Base-by-base conservation (phyloP, 768 basidiomycete species). In the Pleurotus sapidus region DNA sequence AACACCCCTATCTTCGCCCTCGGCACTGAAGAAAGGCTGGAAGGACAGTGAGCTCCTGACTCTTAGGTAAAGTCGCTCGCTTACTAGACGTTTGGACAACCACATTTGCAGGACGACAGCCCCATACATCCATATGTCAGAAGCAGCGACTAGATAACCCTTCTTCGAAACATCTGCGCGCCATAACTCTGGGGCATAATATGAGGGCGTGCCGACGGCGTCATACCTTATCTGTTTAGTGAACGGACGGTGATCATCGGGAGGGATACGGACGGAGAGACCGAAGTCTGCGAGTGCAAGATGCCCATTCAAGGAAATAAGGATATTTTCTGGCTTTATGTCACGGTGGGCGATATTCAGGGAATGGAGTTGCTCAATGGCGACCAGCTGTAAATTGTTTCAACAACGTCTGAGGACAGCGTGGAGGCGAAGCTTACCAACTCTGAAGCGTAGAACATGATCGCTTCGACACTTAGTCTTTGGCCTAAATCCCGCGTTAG, bases 311-410 rank as follows among this genome's bases (percentile, higher is more conserved):
- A 20, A 61, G 61, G 63, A 61, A 34, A 55, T 61, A 51, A 72
- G 67, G n/a, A 75, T 64, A 60, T 75, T 73, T 3, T 63, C 67
- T 5, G 72, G 71, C 48, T 73, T 72, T 59, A 76, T 69, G 56
- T 74, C 73, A 25, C 74, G 67, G 62, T 75, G 73, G 25, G 72
- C 64, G 12, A 73, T 66, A n/a, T 64, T 64, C 30, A 60, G 61
- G 27, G 48, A 46, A 59, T 72, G 70, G 15, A 73, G 60, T 58
- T 71, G 70, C 30, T 70, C 54, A 49, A 73, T 58, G 15, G 64
- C 67, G 9, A 64, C 60, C 50, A 70, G 64, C 67, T 69, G 54
- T 47, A 2, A 45, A 17, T 45, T 17, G 4, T 23, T n/a, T 45
- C 42, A 23, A 34, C 9, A 34, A 34, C 9, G 30, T 34, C 30